phyloP scores from a whole-genome alignment of 2,329 filamentous ascomycete genomes.

The Talaromyces pinophilus region DNA sequence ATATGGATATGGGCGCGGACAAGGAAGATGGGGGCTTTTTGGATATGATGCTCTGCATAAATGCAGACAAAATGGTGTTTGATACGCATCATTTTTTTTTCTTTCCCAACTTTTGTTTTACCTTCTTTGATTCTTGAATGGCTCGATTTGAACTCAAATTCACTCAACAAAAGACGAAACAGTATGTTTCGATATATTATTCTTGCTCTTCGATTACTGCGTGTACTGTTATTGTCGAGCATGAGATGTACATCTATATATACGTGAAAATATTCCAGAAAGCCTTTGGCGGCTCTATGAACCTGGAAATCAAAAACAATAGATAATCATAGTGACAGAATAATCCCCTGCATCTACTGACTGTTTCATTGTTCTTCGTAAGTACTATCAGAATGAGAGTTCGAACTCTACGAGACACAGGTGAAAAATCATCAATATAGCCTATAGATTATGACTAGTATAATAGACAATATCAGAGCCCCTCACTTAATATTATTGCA shows the following conservation, averaged over 20 bases:
- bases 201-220: background rate
- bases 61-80: conserved; percentile 10
- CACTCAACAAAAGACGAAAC: background rate
- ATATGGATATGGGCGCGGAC: background rate
- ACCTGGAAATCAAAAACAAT: background rate
- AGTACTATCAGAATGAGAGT: background rate
- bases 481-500: background rate
- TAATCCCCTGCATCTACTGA: background rate
- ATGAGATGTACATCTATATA: conserved; percentile 8
- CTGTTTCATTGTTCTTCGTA: background rate
- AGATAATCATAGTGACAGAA: background rate
- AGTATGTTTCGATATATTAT: background rate
- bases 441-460: background rate
- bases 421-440: background rate
- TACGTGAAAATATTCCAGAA: background rate
- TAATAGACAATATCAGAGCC: background rate
- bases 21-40: background rate
- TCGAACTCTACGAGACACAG: background rate
- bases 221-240: background rate
- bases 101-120: background rate
- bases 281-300: background rate
- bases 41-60: conserved; percentile 1
- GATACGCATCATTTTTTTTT: conserved; percentile 17
- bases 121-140: background rate
- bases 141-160: background rate